phyloP scores from a whole-genome alignment of 163 green algal species.

The Chlorella variabilis region DNA sequence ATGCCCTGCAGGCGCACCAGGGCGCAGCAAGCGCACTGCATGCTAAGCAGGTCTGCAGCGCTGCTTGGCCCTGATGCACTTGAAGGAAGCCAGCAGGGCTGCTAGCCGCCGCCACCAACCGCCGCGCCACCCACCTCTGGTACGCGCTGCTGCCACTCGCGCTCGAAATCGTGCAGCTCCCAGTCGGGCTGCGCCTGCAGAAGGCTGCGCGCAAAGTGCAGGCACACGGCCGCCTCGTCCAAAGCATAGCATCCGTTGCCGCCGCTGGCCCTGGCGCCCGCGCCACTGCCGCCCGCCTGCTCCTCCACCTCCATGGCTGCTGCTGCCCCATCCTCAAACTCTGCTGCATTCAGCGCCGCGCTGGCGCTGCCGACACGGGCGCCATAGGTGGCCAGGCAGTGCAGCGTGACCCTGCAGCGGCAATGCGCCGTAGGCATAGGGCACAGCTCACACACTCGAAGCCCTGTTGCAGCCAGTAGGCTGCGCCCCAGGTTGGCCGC shows the following conservation, averaged over 20 bases:
- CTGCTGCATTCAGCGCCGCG: not conserved
- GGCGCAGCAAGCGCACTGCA: no score
- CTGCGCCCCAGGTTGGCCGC: no score
- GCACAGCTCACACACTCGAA: not conserved
- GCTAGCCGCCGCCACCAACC: no score
- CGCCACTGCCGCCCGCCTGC: not conserved
- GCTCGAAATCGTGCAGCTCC: constrained; percentile 54
- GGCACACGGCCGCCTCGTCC: constrained; percentile 47
- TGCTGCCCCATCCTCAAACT: not conserved
- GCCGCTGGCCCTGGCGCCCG: not conserved
- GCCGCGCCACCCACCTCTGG: constrained; percentile 54
- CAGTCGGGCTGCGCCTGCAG: constrained; percentile 33
- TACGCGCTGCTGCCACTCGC: constrained; percentile 54
- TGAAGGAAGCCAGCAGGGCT: no score
- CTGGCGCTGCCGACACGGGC: not conserved
- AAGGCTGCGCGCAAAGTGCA: constrained; percentile 64
- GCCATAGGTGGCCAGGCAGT: constrained; percentile 65
- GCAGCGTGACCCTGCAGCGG: constrained; percentile 40
- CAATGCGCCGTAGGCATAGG: not conserved
- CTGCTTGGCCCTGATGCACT: no score
- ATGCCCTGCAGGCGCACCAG: constrained; percentile 21
- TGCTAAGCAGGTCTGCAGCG: no score
- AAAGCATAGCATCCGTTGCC: not conserved
- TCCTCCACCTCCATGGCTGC: constrained; percentile 11
- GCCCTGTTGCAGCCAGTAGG: no score